phyloP scores from a whole-genome alignment of 148 eudicot species.

The Oxyria digyna region DNA sequence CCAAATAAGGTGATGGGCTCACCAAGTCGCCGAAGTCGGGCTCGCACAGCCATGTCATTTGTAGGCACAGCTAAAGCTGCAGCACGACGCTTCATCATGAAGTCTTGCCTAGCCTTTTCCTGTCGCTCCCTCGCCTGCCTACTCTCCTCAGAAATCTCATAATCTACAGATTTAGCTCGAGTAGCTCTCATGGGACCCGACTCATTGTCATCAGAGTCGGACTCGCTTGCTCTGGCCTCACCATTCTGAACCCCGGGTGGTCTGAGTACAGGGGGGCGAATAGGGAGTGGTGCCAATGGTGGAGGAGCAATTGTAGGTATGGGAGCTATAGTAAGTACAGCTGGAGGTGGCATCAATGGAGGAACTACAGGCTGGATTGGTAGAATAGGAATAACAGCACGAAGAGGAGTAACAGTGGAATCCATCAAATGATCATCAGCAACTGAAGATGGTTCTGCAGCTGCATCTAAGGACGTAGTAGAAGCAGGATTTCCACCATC shows the following conservation, averaged over 20 bases:
- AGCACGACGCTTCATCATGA: conserved; percentile 75
- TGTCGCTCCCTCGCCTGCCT: conserved; percentile 52
- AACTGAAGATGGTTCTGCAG: conserved; percentile 20
- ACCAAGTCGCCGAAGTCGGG: conserved; percentile 65
- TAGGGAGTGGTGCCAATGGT: conserved; percentile 62
- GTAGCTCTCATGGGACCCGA: conserved; percentile 20
- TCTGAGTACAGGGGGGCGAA: conserved; percentile 38
- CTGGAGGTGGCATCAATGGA: conserved; percentile 21
- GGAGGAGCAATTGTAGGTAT: conserved; percentile 35
- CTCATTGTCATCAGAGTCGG: conserved; percentile 55
- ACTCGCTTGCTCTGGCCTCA: conserved; percentile 29
- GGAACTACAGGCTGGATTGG: conserved; percentile 29
- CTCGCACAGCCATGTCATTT: conserved; percentile 74
- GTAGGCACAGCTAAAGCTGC: conserved; percentile 94
- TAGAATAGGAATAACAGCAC: conserved; percentile 17
- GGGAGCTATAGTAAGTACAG: conserved; percentile 33
- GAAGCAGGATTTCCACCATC: conserved; percentile 40
- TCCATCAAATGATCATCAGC: conserved; percentile 24
- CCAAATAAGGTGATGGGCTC: conserved; percentile 91
- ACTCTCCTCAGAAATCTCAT: conserved; percentile 86
- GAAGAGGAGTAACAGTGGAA: conserved; percentile 14
- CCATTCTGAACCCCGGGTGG: conserved; percentile 50
- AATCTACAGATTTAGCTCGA: conserved; percentile 27
- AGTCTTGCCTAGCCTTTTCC: conserved; percentile 67
- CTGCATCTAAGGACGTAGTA: conserved; percentile 16